A percentile compares a stretch with the other conserved stretches of the same genome.
Conservation (phyloP, 257 asterid genomes). For the Parsonsia alboflavescens region DNA sequence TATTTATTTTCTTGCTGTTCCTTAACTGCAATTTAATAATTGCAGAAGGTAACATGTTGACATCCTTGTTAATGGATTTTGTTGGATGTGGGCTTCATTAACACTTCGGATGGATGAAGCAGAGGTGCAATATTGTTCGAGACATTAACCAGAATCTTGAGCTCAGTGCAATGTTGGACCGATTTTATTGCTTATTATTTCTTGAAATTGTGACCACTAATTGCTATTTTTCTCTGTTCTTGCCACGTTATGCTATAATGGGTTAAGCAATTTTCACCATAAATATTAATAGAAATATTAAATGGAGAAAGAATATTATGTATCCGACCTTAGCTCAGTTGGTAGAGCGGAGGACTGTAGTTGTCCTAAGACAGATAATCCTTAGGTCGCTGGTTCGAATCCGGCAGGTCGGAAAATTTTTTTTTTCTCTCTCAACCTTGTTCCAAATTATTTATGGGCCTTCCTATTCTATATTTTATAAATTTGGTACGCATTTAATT, state of each 20-base stretch:
- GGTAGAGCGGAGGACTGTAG: constrained; percentile 83
- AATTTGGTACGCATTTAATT: too few relatives aligned
- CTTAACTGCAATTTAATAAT: neutral
- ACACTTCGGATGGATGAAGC: neutral
- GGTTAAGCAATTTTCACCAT: too few relatives aligned
- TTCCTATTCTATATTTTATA: too few relatives aligned
- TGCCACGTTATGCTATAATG: too few relatives aligned
- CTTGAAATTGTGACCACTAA: neutral
- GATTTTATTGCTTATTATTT: neutral
- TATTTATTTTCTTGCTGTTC: neutral
- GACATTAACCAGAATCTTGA: too few relatives aligned
- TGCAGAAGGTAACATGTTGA: neutral
- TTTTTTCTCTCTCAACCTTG: too few relatives aligned
- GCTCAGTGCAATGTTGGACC: neutral
- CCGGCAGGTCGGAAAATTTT: constrained; percentile 42
- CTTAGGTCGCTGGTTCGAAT: constrained; percentile 60
- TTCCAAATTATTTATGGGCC: too few relatives aligned
- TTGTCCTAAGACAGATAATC: constrained; percentile 8
- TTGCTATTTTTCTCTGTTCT: too few relatives aligned
- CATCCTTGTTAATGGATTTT: neutral
- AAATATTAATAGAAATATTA: too few relatives aligned
- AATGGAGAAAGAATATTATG: too few relatives aligned
- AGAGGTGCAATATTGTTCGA: neutral
- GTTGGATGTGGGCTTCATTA: neutral
- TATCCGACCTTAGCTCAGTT: constrained; percentile 70